phyloP scores from a whole-genome alignment of 148 eudicot species.

The Rhododendron kiyosumense region DNA sequence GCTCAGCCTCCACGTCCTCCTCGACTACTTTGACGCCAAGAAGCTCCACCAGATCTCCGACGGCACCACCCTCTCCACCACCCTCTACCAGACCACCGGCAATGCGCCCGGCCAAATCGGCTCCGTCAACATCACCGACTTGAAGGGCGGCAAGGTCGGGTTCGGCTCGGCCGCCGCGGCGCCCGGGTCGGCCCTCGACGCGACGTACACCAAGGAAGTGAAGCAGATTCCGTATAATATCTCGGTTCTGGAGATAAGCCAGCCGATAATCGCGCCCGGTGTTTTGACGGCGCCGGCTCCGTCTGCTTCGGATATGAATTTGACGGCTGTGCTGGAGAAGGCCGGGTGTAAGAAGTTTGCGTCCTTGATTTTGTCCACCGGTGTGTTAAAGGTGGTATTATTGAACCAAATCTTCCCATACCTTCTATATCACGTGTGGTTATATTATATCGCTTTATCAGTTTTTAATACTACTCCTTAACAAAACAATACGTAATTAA shows the following conservation, averaged over 20 bases:
- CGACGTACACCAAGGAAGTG: constrained; percentile 41
- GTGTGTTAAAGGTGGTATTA: constrained; percentile 23
- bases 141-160: constrained; percentile 49
- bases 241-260: constrained; percentile 27
- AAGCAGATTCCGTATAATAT: constrained; percentile 45
- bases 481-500: no score
- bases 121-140: constrained; percentile 59
- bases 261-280: constrained; percentile 29
- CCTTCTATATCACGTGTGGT: background rate
- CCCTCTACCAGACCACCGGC: constrained; percentile 73
- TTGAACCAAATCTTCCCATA: background rate
- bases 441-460: background rate
- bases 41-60: constrained; percentile 53
- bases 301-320: constrained; percentile 22
- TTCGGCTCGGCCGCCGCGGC: constrained; percentile 54
- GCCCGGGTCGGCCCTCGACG: constrained; percentile 35
- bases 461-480: background rate
- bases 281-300: constrained; percentile 27
- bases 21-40: constrained; percentile 57
- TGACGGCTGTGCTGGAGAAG: constrained; percentile 27
- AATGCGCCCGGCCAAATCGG: constrained; percentile 35
- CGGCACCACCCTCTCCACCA: constrained; percentile 37
- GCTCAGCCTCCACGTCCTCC: constrained; percentile 58
- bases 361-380: constrained; percentile 18
- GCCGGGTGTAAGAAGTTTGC: constrained; percentile 37